These are phyloP conservation scores for Exophiala aquamarina DNA, from an alignment of 2,329 filamentous ascomycete species.

Conservation along the genomic window DNA sequence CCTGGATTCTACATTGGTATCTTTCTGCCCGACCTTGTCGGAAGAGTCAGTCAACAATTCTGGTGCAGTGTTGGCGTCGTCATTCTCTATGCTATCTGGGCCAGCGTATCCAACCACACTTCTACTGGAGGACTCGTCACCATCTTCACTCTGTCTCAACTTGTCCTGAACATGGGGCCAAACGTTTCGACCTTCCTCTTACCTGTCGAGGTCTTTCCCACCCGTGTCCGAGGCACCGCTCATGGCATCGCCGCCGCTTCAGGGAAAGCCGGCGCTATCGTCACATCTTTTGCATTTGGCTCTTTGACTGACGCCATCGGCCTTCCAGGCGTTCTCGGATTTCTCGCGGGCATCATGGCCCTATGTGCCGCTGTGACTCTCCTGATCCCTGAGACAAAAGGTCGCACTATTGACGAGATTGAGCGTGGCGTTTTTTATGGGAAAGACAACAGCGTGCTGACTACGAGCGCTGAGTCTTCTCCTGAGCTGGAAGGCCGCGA, in stretches of 20 bases:
- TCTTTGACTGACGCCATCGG: constrained; percentile 28
- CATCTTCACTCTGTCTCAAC: constrained; percentile 33
- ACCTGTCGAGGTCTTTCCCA: constrained; percentile 65
- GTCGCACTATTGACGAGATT: constrained; percentile 30
- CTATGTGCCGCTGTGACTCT: constrained; percentile 26
- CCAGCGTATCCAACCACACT: constrained; percentile 30
- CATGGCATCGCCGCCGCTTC: constrained; percentile 63
- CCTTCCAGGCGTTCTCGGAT: constrained; percentile 25
- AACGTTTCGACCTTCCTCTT: constrained; percentile 66
- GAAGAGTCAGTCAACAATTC: constrained; percentile 28
- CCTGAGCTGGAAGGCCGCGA: constrained; percentile 2
- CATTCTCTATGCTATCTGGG: constrained; percentile 33
- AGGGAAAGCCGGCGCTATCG: constrained; percentile 59
- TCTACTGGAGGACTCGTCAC: constrained; percentile 31
- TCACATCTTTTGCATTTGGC: constrained; percentile 27
- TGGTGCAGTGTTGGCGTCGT: constrained; percentile 25
- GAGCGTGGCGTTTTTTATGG: constrained; percentile 19
- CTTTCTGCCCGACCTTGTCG: constrained; percentile 29
- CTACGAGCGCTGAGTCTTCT: not conserved
- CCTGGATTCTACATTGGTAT: constrained; percentile 30
- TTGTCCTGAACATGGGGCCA: constrained; percentile 45
- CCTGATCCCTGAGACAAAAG: constrained; percentile 32
- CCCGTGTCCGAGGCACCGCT: constrained; percentile 62
- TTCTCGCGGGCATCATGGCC: constrained; percentile 29
- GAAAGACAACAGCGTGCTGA: not conserved